Conservation (phyloP, 2,329 filamentous ascomycete genomes). For the Colletotrichum sansevieriae region DNA sequence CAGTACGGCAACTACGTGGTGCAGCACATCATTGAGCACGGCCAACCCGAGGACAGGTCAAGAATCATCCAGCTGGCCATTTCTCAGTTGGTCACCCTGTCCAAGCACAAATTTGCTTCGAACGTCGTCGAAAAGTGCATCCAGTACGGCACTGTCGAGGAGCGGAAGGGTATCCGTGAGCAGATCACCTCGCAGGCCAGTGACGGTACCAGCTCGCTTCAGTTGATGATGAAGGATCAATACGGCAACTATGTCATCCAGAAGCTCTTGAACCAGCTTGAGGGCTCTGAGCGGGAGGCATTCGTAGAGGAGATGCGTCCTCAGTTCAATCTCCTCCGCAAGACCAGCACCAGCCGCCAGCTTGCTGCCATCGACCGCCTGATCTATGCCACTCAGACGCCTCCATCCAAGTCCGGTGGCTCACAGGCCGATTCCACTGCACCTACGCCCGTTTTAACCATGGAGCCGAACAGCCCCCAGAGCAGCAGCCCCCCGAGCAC, state of each 20-base stretch:
- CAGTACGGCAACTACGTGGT: slow-evolving; percentile 97
- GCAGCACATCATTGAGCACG: slow-evolving; percentile 89
- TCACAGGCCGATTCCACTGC: slow-evolving; percentile 61
- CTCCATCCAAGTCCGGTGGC: slow-evolving; percentile 37
- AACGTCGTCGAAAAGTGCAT: slow-evolving; percentile 98
- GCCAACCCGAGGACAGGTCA: slow-evolving; percentile 77
- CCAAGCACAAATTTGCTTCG: slow-evolving; percentile 96
- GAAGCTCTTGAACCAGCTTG: slow-evolving; percentile 79
- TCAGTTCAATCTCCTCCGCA: slow-evolving; percentile 72
- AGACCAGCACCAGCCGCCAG: slow-evolving; percentile 75
- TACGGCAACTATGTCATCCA: slow-evolving; percentile 98
- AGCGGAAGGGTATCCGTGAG: slow-evolving; percentile 77
- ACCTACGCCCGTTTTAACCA: slow-evolving; percentile 76
- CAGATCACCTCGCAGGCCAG: slow-evolving; percentile 71
- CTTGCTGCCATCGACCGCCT: slow-evolving; percentile 73
- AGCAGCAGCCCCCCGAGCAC: slow-evolving; percentile 76
- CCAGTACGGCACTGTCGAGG: slow-evolving; percentile 74
- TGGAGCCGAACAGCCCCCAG: slow-evolving; percentile 77
- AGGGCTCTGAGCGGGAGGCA: slow-evolving; percentile 68
- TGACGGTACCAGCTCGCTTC: slow-evolving; percentile 77
- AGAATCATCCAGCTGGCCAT: slow-evolving; percentile 82
- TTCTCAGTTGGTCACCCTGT: slow-evolving; percentile 78
- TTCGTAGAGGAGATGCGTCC: slow-evolving; percentile 75
- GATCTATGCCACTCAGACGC: slow-evolving; percentile 49
- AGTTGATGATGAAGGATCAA: slow-evolving; percentile 86